phyloP scores from a whole-genome alignment of 129 eudicot species.

The Saussurea involucrata region DNA sequence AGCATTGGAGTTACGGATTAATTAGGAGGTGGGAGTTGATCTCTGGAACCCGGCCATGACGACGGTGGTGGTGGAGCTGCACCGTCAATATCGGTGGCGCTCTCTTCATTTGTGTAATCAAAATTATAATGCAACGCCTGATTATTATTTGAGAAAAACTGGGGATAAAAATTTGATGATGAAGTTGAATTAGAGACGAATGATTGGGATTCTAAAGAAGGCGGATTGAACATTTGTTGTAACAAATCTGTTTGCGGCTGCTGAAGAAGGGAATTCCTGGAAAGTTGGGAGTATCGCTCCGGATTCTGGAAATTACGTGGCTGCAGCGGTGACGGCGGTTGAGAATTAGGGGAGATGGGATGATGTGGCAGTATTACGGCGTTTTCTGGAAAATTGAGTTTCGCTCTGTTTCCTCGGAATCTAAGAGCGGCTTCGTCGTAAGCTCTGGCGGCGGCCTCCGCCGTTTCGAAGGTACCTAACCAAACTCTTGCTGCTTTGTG shows the following conservation, averaged over 20 bases:
- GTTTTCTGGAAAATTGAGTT: constrained; percentile 82
- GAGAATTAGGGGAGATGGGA: background rate
- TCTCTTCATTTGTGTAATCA: background rate
- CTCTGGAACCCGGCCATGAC: constrained; percentile 33
- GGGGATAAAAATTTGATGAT: constrained; percentile 8
- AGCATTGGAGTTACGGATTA: background rate
- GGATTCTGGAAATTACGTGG: constrained; percentile 27
- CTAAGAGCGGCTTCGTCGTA: constrained; percentile 83
- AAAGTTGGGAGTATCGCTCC: constrained; percentile 53
- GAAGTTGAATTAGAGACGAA: constrained; percentile 13
- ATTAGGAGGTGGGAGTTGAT: constrained; percentile 39
- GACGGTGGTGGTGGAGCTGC: constrained; percentile 3
- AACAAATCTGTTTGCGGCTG: constrained; percentile 5
- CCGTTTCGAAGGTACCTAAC: constrained; percentile 85
- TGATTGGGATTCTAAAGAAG: constrained; percentile 26
- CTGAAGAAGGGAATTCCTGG: constrained; percentile 22
- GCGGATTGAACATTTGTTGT: constrained; percentile 37
- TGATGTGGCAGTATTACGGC: constrained; percentile 28
- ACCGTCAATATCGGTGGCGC: constrained; percentile 6
- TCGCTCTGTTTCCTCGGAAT: constrained; percentile 72
- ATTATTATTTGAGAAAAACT: constrained; percentile 4
- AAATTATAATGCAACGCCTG: constrained; percentile 22
- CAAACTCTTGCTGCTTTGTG: constrained; percentile 82
- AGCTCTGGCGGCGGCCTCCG: constrained; percentile 83
- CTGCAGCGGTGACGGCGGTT: constrained; percentile 17